These are phyloP conservation scores for Calonectria leucothoes DNA, from an alignment of 2,329 filamentous ascomycete species.

Conservation along the genomic window DNA sequence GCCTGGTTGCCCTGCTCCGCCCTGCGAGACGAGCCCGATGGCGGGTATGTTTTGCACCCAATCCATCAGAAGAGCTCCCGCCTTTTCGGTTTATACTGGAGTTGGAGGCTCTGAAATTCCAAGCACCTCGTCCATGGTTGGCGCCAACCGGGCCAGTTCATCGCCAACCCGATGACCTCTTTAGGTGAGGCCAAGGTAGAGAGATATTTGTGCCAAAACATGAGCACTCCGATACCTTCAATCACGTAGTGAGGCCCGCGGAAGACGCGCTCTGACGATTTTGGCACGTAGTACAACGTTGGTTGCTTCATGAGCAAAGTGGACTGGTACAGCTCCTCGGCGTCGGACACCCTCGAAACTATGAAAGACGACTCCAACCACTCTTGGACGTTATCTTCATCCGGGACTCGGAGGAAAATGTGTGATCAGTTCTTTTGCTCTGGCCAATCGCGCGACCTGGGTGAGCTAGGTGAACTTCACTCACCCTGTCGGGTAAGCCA, in stretches of 20 bases:
- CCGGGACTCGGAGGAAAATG: too few species aligned
- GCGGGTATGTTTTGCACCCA: neutral
- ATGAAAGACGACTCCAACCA: constrained; percentile 21
- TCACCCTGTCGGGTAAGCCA: too few species aligned
- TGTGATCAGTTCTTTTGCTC: too few species aligned
- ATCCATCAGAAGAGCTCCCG: neutral
- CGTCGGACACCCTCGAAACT: constrained; percentile 3
- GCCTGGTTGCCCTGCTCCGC: neutral
- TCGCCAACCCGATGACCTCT: constrained; percentile 8
- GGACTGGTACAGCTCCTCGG: constrained; percentile 14
- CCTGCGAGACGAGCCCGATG: neutral
- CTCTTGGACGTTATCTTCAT: constrained; percentile 30
- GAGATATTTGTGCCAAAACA: constrained; percentile 38
- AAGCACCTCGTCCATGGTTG: constrained; percentile 13
- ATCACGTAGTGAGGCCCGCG: constrained; percentile 35
- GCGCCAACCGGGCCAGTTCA: constrained; percentile 13
- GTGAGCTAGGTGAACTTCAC: too few species aligned
- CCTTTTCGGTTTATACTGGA: neutral
- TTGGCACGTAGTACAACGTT: constrained; percentile 17
- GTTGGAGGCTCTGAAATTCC: neutral
- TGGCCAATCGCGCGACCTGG: too few species aligned
- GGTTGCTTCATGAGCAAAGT: constrained; percentile 14
- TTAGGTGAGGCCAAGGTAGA: constrained; percentile 19
- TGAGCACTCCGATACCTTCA: constrained; percentile 34
- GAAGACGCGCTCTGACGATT: constrained; percentile 27